Conservation (phyloP, 306 rosid genomes). For the Quercus berberidifolia region DNA sequence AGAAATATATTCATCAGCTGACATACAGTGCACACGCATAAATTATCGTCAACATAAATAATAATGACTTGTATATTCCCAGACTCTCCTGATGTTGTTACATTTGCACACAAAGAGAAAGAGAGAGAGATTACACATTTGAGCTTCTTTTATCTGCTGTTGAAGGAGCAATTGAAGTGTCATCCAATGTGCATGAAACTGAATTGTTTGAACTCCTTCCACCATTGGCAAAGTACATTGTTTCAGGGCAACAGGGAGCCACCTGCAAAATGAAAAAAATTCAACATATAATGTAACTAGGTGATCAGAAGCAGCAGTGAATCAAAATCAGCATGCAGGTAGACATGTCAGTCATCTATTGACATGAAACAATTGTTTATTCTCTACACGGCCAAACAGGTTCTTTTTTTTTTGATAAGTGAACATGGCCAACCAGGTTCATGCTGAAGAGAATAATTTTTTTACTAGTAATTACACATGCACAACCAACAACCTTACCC, state of each 20-base stretch:
- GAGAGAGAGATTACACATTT: slow-evolving; percentile 49
- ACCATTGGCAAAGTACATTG: slow-evolving; percentile 34
- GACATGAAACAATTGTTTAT: not conserved
- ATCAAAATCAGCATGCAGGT: not conserved
- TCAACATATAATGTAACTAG: slow-evolving; percentile 3
- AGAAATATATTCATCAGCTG: not conserved
- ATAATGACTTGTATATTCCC: not conserved
- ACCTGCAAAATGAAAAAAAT: slow-evolving; percentile 48
- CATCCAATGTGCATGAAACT: slow-evolving; percentile 34
- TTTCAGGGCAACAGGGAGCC: slow-evolving; percentile 31
- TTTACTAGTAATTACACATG: no score
- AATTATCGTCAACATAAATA: not conserved
- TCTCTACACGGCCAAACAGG: not conserved
- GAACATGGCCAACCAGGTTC: not conserved
- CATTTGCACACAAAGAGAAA: slow-evolving; percentile 3
- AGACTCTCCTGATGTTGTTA: not conserved
- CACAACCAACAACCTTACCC: no score
- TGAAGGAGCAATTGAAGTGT: slow-evolving; percentile 26
- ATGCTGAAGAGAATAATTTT: not conserved
- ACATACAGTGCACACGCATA: not conserved
- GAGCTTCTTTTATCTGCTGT: slow-evolving; percentile 41
- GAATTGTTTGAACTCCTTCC: slow-evolving; percentile 37
- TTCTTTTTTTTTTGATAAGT: not conserved
- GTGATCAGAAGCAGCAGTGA: slow-evolving; percentile 14
- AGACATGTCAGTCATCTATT: not conserved